phyloP scores from a whole-genome alignment of 306 rosid species.

The Glycine tomentella region DNA sequence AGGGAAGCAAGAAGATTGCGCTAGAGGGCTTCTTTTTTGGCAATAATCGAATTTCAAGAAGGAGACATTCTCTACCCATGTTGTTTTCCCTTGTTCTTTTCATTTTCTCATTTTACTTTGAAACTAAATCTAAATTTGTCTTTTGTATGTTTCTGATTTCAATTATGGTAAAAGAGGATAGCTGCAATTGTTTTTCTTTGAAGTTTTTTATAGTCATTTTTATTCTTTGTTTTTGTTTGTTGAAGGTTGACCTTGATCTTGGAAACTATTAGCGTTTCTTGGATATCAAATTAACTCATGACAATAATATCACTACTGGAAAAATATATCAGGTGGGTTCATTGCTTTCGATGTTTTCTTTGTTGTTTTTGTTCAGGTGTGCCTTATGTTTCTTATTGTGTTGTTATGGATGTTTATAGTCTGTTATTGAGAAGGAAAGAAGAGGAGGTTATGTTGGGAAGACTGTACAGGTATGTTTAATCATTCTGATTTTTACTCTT shows the following conservation, averaged over 20 bases:
- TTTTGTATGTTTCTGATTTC: slow-evolving; percentile 4
- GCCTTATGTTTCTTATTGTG: slow-evolving; percentile 15
- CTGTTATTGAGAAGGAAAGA: slow-evolving; percentile 85
- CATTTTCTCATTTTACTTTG: slow-evolving; percentile 38
- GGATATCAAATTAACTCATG: slow-evolving; percentile 77
- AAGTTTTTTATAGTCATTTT: slow-evolving; percentile 23
- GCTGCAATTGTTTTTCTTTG: neutral
- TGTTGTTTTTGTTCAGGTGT: slow-evolving; percentile 8
- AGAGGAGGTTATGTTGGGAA: slow-evolving; percentile 89
- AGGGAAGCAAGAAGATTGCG: no score
- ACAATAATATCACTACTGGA: slow-evolving; percentile 90
- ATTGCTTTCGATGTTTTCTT: slow-evolving; percentile 6
- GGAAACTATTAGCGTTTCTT: slow-evolving; percentile 91
- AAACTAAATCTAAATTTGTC: slow-evolving; percentile 13
- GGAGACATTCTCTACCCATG: no score
- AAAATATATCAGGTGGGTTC: slow-evolving; percentile 81
- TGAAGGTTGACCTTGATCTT: slow-evolving; percentile 91
- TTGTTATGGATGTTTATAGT: slow-evolving; percentile 53
- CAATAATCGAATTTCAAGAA: no score
- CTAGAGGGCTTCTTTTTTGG: no score
- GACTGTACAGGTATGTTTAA: slow-evolving; percentile 76
- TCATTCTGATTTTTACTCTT: slow-evolving; percentile 4
- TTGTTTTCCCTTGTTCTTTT: neutral
- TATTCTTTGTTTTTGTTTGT: slow-evolving; percentile 10
- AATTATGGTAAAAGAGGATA: neutral